phyloP scores from a whole-genome alignment of 2,329 filamentous ascomycete genomes.

The Sclerotiophoma versabilis region DNA sequence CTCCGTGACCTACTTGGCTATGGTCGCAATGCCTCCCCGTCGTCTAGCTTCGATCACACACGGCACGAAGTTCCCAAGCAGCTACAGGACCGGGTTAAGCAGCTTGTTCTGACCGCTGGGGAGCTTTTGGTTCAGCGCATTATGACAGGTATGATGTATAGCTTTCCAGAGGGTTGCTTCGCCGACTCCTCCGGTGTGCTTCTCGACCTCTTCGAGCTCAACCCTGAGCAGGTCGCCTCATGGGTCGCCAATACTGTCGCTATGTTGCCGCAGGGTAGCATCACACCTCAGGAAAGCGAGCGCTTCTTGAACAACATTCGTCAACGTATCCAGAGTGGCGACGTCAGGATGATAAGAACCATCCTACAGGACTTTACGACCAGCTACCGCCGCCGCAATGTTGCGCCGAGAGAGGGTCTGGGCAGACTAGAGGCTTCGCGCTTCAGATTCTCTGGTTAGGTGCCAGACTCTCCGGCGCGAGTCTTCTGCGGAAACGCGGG shows the following conservation, averaged over 20 bases:
- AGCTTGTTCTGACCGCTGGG: constrained; percentile 73
- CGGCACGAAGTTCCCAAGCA: constrained; percentile 69
- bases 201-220: constrained; percentile 84
- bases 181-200: constrained; percentile 93
- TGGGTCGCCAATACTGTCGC: constrained; percentile 88
- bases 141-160: constrained; percentile 99
- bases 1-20: constrained; percentile 89
- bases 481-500: neutral
- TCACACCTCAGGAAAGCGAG: constrained; percentile 81
- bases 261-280: constrained; percentile 75
- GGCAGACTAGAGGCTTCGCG: constrained; percentile 85
- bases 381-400: constrained; percentile 88
- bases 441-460: constrained; percentile 73
- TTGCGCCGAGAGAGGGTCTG: constrained; percentile 91
- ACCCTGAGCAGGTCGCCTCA: constrained; percentile 77
- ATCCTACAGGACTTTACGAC: constrained; percentile 97
- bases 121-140: constrained; percentile 84
- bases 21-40: constrained; percentile 73
- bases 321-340: constrained; percentile 73
- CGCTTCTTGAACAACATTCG: constrained; percentile 81
- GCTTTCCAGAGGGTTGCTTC: constrained; percentile 94
- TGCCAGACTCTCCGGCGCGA: constrained; percentile 14
- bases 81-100: constrained; percentile 75
- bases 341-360: constrained; percentile 80
- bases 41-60: constrained; percentile 67